These are phyloP conservation scores for Cladosporium sp. DNA, from an alignment of 2,329 filamentous ascomycete species.

Conservation along the genomic window DNA sequence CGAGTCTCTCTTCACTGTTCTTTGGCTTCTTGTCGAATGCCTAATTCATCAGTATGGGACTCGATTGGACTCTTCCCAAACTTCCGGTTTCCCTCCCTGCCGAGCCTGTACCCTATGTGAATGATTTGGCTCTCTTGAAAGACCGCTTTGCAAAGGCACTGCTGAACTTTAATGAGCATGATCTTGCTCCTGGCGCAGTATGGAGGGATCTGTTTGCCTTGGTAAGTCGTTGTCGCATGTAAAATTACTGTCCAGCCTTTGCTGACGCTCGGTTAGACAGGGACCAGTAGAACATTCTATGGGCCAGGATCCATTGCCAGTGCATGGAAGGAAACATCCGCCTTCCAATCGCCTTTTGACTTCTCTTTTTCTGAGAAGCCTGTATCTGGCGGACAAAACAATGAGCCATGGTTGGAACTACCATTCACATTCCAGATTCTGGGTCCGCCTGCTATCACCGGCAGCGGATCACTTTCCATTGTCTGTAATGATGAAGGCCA, in stretches of 20 bases:
- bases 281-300: not conserved
- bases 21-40: too few relatives aligned
- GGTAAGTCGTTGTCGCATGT: too few relatives aligned
- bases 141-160: not conserved
- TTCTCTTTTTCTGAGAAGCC: not conserved
- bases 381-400: not conserved
- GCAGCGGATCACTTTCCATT: not conserved
- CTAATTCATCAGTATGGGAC: not conserved
- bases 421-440: not conserved
- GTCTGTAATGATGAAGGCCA: not conserved
- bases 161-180: not conserved
- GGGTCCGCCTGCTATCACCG: not conserved
- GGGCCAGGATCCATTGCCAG: not conserved
- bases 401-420: not conserved
- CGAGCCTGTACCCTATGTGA: not conserved
- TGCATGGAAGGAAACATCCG: not conserved
- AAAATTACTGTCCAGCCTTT: too few relatives aligned
- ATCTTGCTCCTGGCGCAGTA: not conserved
- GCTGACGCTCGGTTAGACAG: not conserved
- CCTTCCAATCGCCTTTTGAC: not conserved
- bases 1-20: too few relatives aligned
- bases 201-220: not conserved
- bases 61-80: not conserved
- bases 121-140: not conserved
- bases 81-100: not conserved